A percentile compares a stretch with the other conserved stretches of the same genome.
These are phyloP conservation scores for Drechslerella coelobrocha DNA, from an alignment of 2,329 filamentous ascomycete species.

Conservation along the genomic window DNA sequence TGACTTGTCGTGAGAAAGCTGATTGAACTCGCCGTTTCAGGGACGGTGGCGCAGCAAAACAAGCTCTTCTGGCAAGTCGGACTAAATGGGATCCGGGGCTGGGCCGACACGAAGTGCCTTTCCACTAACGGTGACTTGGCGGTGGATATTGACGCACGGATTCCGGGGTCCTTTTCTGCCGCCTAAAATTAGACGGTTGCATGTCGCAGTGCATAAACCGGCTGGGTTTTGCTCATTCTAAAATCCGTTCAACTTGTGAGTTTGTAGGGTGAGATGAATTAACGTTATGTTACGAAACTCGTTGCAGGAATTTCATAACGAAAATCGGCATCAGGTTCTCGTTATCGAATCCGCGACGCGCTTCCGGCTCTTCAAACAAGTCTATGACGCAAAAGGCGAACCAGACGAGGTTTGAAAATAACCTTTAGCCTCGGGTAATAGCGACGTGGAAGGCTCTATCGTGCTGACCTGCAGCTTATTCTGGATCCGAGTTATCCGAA, in stretches of 20 bases:
- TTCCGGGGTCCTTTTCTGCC: constrained; percentile 29
- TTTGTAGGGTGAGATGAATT: not conserved
- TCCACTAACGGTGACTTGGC: not conserved
- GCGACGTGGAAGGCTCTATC: not conserved
- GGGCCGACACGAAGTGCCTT: not conserved
- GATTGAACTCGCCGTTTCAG: no score
- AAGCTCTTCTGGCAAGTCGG: not conserved
- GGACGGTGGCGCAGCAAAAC: not conserved
- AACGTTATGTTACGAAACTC: constrained; percentile 31
- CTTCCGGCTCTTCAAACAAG: not conserved
- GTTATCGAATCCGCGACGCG: not conserved
- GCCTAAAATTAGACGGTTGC: constrained; percentile 43
- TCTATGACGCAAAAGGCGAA: constrained; percentile 21
- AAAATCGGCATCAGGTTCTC: not conserved
- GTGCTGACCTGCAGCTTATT: no score
- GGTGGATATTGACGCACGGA: constrained; percentile 2
- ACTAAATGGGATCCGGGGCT: not conserved
- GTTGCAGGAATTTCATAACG: not conserved
- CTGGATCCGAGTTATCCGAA: not conserved
- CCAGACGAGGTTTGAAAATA: no score
- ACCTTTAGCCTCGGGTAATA: no score
- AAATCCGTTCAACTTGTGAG: not conserved
- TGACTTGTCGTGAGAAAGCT: no score
- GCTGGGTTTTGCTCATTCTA: not conserved
- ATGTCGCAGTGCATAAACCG: constrained; percentile 28